phyloP scores from a whole-genome alignment of 2,329 filamentous ascomycete genomes.

The Aspergillus transmontanensis region DNA sequence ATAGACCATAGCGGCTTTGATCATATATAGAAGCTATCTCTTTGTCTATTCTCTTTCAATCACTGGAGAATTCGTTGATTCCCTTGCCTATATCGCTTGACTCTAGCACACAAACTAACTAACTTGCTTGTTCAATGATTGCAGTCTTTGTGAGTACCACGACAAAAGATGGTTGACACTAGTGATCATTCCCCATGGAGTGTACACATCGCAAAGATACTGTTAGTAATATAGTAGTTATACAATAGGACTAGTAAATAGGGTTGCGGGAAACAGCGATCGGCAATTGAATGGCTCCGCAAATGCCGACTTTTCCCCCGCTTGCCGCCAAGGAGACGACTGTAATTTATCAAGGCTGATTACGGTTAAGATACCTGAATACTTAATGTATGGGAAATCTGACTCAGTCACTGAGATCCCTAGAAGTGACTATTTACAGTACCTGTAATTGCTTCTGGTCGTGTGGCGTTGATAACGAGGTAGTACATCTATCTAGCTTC shows the following conservation, averaged over 20 bases:
- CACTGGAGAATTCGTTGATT: no score
- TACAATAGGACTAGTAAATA: neutral
- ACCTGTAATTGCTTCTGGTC: neutral
- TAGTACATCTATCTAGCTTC: neutral
- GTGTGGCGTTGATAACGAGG: neutral
- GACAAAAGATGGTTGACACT: no score
- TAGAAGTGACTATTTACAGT: neutral
- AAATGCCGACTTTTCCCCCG: conserved; percentile 4
- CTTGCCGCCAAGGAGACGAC: neutral
- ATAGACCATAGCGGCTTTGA: no score
- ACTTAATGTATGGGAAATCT: neutral
- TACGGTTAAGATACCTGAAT: neutral
- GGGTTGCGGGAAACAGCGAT: neutral
- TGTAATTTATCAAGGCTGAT: neutral
- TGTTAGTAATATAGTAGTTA: no score
- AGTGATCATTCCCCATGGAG: no score
- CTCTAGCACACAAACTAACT: no score
- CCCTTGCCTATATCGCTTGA: no score
- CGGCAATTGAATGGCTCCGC: conserved; percentile 1
- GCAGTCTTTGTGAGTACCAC: no score
- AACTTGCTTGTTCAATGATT: no score
- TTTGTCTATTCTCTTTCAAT: no score
- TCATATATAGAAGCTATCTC: no score
- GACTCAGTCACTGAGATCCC: neutral
- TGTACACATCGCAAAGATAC: no score